Evolutionary conservation across 75 land plant genomes (phyloP).

Genomic region (Ceratopteris richardii): DNA sequence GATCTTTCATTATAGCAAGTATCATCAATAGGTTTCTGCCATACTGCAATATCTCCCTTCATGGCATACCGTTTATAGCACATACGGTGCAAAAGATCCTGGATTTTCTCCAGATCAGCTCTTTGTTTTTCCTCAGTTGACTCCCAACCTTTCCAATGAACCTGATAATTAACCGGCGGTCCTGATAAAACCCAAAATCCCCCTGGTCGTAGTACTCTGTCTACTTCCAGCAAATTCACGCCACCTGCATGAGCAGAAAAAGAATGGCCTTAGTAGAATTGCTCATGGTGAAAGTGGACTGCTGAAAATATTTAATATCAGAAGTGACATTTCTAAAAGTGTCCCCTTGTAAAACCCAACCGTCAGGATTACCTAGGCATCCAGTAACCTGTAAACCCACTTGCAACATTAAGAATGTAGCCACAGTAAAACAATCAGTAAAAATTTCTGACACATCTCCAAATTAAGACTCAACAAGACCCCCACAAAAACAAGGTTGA

Average conservation of each 20-base stretch:
- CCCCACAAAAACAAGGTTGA: too few species aligned
- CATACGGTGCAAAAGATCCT: constrained; percentile 19
- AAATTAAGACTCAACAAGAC: too few species aligned
- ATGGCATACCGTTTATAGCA: constrained; percentile 22
- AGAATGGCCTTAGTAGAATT: too few species aligned
- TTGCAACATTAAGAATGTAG: too few species aligned
- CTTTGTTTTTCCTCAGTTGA: constrained; percentile 45
- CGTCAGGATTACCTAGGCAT: too few species aligned
- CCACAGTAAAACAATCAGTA: too few species aligned
- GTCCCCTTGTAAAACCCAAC: too few species aligned
- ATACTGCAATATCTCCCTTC: constrained; percentile 25
- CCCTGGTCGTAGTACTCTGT: constrained; percentile 48
- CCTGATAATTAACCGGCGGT: constrained; percentile 45
- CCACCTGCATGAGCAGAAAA: constrained; percentile 21
- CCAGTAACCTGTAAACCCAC: too few species aligned
- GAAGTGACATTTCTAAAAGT: too few species aligned
- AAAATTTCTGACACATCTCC: too few species aligned
- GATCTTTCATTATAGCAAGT: constrained; percentile 32
- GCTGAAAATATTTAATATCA: too few species aligned
- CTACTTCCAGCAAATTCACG: constrained; percentile 31
- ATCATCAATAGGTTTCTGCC: constrained; percentile 30
- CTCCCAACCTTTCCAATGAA: constrained; percentile 50
- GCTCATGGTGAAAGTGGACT: too few species aligned
- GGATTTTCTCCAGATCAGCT: constrained; percentile 32
- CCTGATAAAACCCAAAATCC: constrained; percentile 74